Percentiles rank a stretch among this genome's conserved stretches.
Evolutionary conservation across 2,329 filamentous ascomycete species (phyloP).

Genomic region (Exophiala viscosa): DNA sequence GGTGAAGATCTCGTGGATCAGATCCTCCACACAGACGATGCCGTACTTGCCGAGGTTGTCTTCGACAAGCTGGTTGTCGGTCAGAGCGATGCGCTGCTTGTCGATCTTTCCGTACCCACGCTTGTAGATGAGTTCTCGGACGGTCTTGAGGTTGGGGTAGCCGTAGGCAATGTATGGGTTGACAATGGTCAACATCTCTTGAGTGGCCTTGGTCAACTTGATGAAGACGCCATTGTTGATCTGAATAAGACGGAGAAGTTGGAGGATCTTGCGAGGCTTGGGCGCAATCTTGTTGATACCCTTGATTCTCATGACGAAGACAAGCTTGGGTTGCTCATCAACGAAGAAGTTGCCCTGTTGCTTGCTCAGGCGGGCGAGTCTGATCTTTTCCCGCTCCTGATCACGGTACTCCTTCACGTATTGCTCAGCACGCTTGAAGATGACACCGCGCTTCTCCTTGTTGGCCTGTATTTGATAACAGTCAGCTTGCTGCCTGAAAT

Average conservation of each 20-base stretch:
- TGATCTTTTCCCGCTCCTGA: conserved; percentile 96
- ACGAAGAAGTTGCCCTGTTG: conserved; percentile 91
- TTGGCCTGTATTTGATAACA: conserved; percentile 63
- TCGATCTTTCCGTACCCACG: conserved; percentile 98
- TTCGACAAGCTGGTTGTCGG: conserved; percentile 97
- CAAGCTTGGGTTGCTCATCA: conserved; percentile 89
- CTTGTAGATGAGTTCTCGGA: conserved; percentile 99
- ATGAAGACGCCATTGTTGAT: conserved; percentile 99
- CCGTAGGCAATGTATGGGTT: conserved; percentile 99
- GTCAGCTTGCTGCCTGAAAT: conserved; percentile 32
- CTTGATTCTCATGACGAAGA: conserved; percentile 99
- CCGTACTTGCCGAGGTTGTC: conserved; percentile 95
- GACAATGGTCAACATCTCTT: conserved; percentile 95
- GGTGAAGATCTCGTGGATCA: conserved; percentile 98
- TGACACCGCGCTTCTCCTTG: conserved; percentile 97
- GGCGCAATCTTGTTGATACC: conserved; percentile 99
- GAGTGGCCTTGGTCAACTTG: conserved; percentile 93
- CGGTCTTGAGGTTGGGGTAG: conserved; percentile 98
- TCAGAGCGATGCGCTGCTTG: conserved; percentile 94
- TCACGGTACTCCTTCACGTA: conserved; percentile 99
- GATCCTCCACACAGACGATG: conserved; percentile 98
- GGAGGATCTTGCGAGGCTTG: conserved; percentile 99
- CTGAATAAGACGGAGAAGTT: conserved; percentile 98
- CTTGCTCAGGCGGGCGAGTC: conserved; percentile 84
- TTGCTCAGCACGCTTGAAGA: conserved; percentile 99